Base-by-base conservation (phyloP, 2,329 filamentous ascomycete genomes). In the Aspergillus sp. region DNA sequence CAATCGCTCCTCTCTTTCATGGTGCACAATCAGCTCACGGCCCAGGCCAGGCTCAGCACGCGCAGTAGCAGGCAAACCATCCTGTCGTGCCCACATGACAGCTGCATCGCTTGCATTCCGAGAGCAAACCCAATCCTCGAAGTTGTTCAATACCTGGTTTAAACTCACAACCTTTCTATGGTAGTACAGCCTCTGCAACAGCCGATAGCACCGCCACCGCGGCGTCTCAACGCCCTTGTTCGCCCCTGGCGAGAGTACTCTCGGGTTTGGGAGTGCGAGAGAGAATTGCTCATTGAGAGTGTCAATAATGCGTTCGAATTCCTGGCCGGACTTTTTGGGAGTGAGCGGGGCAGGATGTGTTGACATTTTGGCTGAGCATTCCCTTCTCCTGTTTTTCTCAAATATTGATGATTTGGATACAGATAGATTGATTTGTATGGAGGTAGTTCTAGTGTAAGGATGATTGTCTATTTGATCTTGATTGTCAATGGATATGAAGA, bases 311-410 rank as follows among this genome's bases (percentile, higher is more conserved):
- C 64, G 50, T 17, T 64, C 53, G 41, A 73, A 62, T 34, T 65
- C 62, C 33, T 61, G 45, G n/a, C 66, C 66, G 37, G 55, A 65
- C 33, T 59, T 65, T 12, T 61, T 51, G 33, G 70, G 68, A 17
- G 69, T 72, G n/a, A 41, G 54, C n/a, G 59, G 54, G 24, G 39
- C 27, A 62, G 44, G 40, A n/a, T 13, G 37, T 86, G 86, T 78
- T 89, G 90, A 67, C 87, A 87, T 1, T 83, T 83, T 37, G 24
- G 15, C 17, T 12, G 37, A 2, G 41, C 41, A 27, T 34, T 46
- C 11, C 19, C 27, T 33, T n/a, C 9, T 30, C n/a, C 13, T 19
- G 13, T 11, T 11, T 11, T 17, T 46, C 41, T 44, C n/a, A 45
- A 24, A 22, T 15, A 24, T n/a, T 4, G n/a, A 12, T 15, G 11